Percentiles rank a stretch among this genome's conserved stretches.
Evolutionary conservation across 495 filamentous ascomycete genomes (phyloP).

Genomic region (Hyaloscypha hepaticicola): DNA sequence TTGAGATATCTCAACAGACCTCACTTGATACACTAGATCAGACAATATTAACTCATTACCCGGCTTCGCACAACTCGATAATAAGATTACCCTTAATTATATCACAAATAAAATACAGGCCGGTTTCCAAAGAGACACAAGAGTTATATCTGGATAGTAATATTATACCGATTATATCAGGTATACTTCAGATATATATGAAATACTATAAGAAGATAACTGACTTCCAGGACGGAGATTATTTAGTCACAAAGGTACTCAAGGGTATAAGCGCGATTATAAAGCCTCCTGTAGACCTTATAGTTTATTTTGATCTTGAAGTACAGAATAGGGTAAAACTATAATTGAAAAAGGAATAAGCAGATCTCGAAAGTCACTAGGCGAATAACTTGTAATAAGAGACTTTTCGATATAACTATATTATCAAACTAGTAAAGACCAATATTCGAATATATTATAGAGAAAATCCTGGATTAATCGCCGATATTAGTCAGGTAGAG

Average conservation of each 20-base stretch:
- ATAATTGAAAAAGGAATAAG: conserved; percentile 24
- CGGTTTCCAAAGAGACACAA: conserved; percentile 25
- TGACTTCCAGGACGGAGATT: conserved; percentile 22
- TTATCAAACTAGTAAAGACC: no score
- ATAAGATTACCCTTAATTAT: conserved; percentile 16
- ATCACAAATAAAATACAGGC: conserved; percentile 15
- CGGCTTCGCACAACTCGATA: conserved; percentile 8
- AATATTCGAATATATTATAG: no score
- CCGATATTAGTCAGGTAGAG: no score
- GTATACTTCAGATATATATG: conserved; percentile 13
- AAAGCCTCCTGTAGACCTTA: no score
- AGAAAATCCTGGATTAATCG: no score
- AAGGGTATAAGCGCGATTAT: conserved; percentile 20
- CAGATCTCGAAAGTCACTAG: conserved; percentile 17
- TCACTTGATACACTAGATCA: conserved; percentile 15
- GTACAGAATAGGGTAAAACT: conserved; percentile 11
- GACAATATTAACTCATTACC: conserved; percentile 15
- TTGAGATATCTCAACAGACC: conserved; percentile 17
- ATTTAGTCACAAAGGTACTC: conserved; percentile 17
- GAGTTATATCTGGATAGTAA: conserved; percentile 23
- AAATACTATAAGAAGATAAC: conserved; percentile 20
- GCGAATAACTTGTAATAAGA: conserved; percentile 12
- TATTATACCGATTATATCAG: conserved; percentile 17
- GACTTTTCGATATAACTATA: no score
- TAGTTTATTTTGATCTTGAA: conserved; percentile 17